Evolutionary conservation across 768 basidiomycete species (phyloP), one percentile per base, ranked within the genome.

Genomic region (Mycena vulgaris): DNA sequence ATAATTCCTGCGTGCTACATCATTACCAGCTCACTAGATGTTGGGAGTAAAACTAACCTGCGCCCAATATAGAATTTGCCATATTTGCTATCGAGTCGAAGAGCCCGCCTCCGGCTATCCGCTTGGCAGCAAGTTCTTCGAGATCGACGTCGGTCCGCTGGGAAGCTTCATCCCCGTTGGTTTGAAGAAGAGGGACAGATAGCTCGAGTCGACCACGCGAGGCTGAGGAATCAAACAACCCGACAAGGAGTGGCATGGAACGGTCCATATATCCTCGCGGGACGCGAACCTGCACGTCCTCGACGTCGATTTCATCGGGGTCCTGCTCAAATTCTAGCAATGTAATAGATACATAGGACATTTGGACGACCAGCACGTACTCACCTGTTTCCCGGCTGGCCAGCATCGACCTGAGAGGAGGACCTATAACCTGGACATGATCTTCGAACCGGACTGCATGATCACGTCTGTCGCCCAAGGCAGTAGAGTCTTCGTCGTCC

Each of bases 11-110:
- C 35, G 25, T 9, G 39, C 9, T 47, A 53, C 27, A 14, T 35
- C 21, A 40, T 39, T 17, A 53, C 19, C 39, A 17, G 25, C n/a
- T 48, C n/a, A 23, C 52, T n/a, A 6, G 31, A 37, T 11, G 45
- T 47, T 64, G 72, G 74, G 74, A 16, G 47, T 47, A 62, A 31
- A 55, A 40, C 70, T 57, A 80, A 89, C 96, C 96, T 77, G 97
- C 97, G 48, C 97, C 97, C 17, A 98, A 83, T 37, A 99, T 98
- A 2, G 95, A 96, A 78, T 99, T 98, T 25, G 95, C 94, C 97
- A 98, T 98, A 78, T 97, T 94, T 25, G 94, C 93, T 66, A 95
- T 87, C 10, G 94, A 95, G 76, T 94, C 91, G 1, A 95, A 13
- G 83, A 96, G 80, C 0, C 91, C 90, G 25, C 95, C 94, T 51